Base-by-base conservation (phyloP, 2,329 filamentous ascomycete genomes). In the Ceratocystis albifundus region DNA sequence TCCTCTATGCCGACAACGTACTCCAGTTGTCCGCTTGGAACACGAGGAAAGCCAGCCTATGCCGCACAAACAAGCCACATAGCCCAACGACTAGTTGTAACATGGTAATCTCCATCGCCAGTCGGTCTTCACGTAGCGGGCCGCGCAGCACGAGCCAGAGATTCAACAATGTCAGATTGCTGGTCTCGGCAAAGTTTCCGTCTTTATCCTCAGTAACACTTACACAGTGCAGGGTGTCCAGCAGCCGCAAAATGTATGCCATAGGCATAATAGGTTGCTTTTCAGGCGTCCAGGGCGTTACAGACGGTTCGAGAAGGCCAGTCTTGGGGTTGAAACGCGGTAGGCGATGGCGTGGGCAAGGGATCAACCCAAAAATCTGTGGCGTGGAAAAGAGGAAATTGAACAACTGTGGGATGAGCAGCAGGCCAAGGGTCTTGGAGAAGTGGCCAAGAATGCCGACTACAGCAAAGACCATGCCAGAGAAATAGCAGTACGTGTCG, bases 401-500 rank as follows among this genome's bases (percentile, higher is more conserved):
- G 82, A 95, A 91, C 71, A 95, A 88, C 77, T 99, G 94, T 15
- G 94, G 94, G 48, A 96, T 81, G 71, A 99, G 88, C 7, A 99
- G 81, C 63, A 99, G 83, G 66, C 96, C 83, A 59, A 99, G 82
- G 0, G 94, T 99, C 78, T 99, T 99, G 79, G 89, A 95, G 78
- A 99, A 99, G 78, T 99, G 94, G 28, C 94, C 94, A 64, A 96
- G 82, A 73, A 99, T 97, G 69, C 90, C 91, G 70, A 97, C 94
- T 57, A 96, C 92, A 65, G 93, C 94, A 74, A 99, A 99, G 48
- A 97, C 89, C 91, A 99, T 99, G 70, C 94, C 94, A 0, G 94
- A 94, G 76, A 99, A 96, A 78, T 99, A 99, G 82, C 94, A 99
- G 81, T 97, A 99, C 3, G 94, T 99, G 76, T 99, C 94, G 66